A percentile compares a stretch with the other conserved stretches of the same genome.
Conservation (phyloP, 2,329 filamentous ascomycete genomes). For the Hymenoscyphus occultus region DNA sequence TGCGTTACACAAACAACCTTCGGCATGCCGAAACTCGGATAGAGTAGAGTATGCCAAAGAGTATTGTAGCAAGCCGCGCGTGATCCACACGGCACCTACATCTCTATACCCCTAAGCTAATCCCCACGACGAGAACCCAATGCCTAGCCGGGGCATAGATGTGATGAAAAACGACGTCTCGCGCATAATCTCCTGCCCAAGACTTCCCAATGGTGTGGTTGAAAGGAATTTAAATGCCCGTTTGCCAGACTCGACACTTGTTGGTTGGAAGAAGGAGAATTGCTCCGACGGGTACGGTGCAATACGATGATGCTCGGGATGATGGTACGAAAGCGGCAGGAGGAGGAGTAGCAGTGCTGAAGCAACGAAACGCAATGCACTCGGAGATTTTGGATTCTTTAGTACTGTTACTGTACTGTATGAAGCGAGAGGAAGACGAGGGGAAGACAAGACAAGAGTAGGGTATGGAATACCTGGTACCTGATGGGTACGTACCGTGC, state of each 20-base stretch:
- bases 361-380: background rate
- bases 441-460: background rate
- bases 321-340: background rate
- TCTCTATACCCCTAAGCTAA: background rate
- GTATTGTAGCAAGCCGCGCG: background rate
- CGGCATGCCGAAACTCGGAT: background rate
- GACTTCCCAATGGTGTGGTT: constrained; percentile 1
- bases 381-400: no score
- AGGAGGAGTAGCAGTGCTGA: background rate
- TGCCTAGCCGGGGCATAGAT: background rate
- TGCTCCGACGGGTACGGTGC: background rate
- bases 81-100: background rate
- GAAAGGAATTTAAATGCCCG: background rate
- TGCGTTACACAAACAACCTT: constrained; percentile 3
- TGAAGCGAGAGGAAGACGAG: background rate
- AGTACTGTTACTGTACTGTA: background rate
- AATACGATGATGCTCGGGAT: background rate
- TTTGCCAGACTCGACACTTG: background rate
- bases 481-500: no score
- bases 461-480: background rate
- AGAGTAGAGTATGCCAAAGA: background rate
- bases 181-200: background rate
- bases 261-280: background rate
- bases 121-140: background rate
- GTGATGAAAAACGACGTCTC: background rate